Conservation (phyloP, 306 rosid species). For the Trifolium dubium region DNA sequence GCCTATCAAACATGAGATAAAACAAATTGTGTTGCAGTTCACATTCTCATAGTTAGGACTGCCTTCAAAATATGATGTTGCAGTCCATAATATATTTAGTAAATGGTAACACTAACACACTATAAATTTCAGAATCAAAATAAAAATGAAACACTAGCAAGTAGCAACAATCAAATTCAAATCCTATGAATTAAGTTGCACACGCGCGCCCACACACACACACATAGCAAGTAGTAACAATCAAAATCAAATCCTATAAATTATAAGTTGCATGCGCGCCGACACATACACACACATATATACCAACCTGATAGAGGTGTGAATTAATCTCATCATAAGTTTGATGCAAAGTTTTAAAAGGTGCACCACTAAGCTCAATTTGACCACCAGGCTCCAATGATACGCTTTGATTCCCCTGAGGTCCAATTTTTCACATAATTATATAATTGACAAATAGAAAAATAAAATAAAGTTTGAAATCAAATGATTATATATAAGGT, state of each 20-base stretch:
- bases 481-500: background rate
- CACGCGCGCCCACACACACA: no score
- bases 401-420: constrained; percentile 75
- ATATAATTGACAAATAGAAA: background rate
- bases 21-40: constrained; percentile 10
- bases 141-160: background rate
- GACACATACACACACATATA: background rate
- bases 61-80: background rate
- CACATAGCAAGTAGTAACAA: no score
- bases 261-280: no score
- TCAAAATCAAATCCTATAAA: no score
- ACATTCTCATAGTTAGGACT: background rate
- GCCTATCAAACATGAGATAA: constrained; percentile 51
- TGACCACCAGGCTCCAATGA: constrained; percentile 92
- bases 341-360: constrained; percentile 77
- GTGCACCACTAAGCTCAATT: constrained; percentile 86
- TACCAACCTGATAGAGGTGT: constrained; percentile 77
- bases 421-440: background rate
- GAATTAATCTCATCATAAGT: constrained; percentile 83
- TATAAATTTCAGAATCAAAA: background rate
- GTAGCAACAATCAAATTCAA: background rate
- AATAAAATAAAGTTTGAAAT: no score
- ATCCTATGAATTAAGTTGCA: background rate
- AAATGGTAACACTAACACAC: background rate
- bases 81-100: background rate